Evolutionary conservation across 768 basidiomycete genomes (phyloP).

Genomic region (Asterophora parasitica): DNA sequence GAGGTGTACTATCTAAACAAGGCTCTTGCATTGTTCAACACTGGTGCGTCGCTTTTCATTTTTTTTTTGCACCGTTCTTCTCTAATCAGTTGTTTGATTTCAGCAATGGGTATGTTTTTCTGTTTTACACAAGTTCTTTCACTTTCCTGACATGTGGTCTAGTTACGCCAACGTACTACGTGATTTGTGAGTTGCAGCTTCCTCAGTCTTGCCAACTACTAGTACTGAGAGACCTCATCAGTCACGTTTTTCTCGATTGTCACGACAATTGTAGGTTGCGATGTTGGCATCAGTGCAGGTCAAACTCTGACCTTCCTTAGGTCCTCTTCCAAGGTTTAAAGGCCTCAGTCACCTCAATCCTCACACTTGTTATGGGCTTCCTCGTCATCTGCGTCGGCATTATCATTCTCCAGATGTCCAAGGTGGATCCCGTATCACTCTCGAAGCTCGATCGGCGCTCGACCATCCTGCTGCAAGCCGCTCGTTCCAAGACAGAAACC

Average conservation of each 20-base stretch:
- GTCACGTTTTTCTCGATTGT: constrained; percentile 84
- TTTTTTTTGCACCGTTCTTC: constrained; percentile 36
- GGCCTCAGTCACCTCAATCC: constrained; percentile 69
- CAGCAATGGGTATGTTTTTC: constrained; percentile 16
- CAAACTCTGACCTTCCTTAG: constrained; percentile 25
- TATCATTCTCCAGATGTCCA: constrained; percentile 92
- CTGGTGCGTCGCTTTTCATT: constrained; percentile 42
- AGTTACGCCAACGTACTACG: constrained; percentile 89
- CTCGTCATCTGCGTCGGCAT: constrained; percentile 89
- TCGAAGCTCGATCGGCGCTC: constrained; percentile 81
- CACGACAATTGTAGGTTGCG: constrained; percentile 64
- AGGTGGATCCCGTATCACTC: constrained; percentile 82
- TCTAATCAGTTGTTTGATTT: constrained; percentile 40
- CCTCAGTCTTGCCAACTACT: neutral
- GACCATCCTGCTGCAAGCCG: constrained; percentile 87
- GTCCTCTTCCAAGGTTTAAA: constrained; percentile 89
- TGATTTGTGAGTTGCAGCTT: constrained; percentile 55
- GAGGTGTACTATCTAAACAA: constrained; percentile 96
- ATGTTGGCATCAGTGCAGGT: neutral
- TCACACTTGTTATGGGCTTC: constrained; percentile 92
- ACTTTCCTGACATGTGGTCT: constrained; percentile 17
- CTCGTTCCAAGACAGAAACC: constrained; percentile 62
- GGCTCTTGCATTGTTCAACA: constrained; percentile 93
- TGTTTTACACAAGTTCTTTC: neutral
- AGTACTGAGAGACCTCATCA: constrained; percentile 19